These are phyloP conservation scores for Pseudogymnoascus sp. DNA, from an alignment of 2,329 filamentous ascomycete species.

Conservation along the genomic window DNA sequence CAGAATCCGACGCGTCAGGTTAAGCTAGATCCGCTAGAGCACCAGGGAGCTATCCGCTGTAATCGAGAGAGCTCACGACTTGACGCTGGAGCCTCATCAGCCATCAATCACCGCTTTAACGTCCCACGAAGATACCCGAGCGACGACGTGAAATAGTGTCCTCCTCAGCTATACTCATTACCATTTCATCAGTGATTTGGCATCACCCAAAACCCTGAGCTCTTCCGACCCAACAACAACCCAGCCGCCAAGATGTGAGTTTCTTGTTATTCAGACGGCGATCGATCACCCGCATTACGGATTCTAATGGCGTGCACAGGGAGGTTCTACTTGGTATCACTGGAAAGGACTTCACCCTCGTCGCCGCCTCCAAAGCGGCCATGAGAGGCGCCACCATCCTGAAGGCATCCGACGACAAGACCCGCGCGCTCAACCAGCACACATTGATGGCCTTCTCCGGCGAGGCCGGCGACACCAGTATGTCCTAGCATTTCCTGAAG, in stretches of 20 bases:
- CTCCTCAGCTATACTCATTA: slow-evolving; percentile 19
- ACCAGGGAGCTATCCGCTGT: slow-evolving; percentile 10
- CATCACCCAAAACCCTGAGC: slow-evolving; percentile 18
- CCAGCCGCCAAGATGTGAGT: slow-evolving; percentile 27
- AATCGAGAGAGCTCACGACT: slow-evolving; percentile 2
- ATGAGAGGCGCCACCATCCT: slow-evolving; percentile 97
- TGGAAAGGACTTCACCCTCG: slow-evolving; percentile 97
- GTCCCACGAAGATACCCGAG: slow-evolving; percentile 10
- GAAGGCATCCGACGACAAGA: slow-evolving; percentile 96
- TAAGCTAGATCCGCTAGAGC: slow-evolving; percentile 10
- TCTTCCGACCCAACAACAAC: background rate
- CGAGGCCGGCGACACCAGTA: slow-evolving; percentile 92
- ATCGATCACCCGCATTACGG: slow-evolving; percentile 9
- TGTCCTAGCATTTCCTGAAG: slow-evolving; percentile 19
- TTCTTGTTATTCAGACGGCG: slow-evolving; percentile 14
- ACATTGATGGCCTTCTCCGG: slow-evolving; percentile 93
- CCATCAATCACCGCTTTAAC: slow-evolving; percentile 10
- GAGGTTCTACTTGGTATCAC: slow-evolving; percentile 97
- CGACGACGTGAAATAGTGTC: slow-evolving; percentile 21
- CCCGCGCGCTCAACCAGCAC: slow-evolving; percentile 81
- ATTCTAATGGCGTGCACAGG: slow-evolving; percentile 43
- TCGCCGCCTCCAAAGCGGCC: slow-evolving; percentile 93
- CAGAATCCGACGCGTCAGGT: slow-evolving; percentile 11
- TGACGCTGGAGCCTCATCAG: slow-evolving; percentile 10
- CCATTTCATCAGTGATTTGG: slow-evolving; percentile 19